Base-by-base conservation (phyloP, 208 protist species). In the Leishmania martiniquensis region DNA sequence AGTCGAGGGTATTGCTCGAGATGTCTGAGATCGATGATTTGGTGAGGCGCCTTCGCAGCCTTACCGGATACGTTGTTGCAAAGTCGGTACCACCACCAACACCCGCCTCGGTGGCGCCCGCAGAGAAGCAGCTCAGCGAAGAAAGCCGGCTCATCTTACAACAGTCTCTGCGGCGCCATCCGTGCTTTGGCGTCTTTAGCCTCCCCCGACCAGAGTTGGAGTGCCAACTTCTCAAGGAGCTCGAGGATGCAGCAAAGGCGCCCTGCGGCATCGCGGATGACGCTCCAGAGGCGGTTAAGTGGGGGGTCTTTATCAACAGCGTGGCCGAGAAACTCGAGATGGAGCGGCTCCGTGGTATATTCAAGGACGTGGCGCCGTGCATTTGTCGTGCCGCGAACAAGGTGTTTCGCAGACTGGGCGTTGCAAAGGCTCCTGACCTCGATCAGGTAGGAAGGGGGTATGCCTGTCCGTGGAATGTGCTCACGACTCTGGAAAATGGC, bases 381-480 rank as follows among this genome's bases (percentile, higher is more conserved):
- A 59, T 85, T 25, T 62, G 77, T 32, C 67, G 65, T 13, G 59
- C 76, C 10, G 59, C 68, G 37, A 68, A 76, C 2, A 54, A 76
- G 15, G 65, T 86, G 5, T 51, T 91, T 42, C 76, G 71, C 52
- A 75, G 84, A 1, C 81, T 97, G 9, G 93, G 93, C 13, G 39
- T 95, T 29, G 80, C 86, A 20, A 76, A 81, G 29, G 65, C 85
- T 47, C 93, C 91, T 4, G 45, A 51, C 34, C 83, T 91, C 25
- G 76, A 72, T 25, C 89, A 93, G 71, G 89, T 87, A 37, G 65
- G 68, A 59, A 77, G 84, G 57, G 82, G 89, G 45, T 87, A 90
- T 37, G 77, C 85, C 15, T 95, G 87, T 59, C 93, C 91, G 34
- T 97, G 93, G 93, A 92, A 95, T 67, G 82, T 97, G 17, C 77